Percentiles rank a stretch among this genome's conserved stretches.
phyloP scores from a whole-genome alignment of 345 rosid genomes.

The Eucalyptus decipiens region DNA sequence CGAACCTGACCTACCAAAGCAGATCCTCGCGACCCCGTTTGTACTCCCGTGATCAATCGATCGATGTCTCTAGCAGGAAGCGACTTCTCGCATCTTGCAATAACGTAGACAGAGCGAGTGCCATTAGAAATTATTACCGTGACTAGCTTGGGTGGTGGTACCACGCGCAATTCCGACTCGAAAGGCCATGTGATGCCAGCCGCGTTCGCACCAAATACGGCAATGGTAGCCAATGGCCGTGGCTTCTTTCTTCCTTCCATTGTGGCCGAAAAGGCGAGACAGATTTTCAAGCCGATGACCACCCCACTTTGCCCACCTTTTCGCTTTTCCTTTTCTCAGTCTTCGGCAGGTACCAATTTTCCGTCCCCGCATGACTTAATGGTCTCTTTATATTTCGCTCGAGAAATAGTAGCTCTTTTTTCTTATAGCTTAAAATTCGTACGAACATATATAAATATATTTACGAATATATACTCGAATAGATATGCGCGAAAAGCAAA shows the following conservation, averaged over 20 bases:
- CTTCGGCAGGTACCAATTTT: background rate
- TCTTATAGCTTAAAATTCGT: background rate
- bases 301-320: background rate
- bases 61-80: background rate
- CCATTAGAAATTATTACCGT: background rate
- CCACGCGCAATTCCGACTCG: background rate
- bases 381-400: background rate
- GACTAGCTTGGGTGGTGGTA: background rate
- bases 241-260: background rate
- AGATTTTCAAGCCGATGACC: background rate
- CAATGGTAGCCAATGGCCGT: background rate
- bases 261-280: background rate
- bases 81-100: background rate
- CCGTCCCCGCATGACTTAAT: background rate
- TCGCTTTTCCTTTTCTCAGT: background rate
- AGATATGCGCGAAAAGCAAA: background rate
- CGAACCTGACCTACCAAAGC: background rate
- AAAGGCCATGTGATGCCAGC: background rate
- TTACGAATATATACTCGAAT: background rate
- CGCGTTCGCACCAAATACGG: background rate
- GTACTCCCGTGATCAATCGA: background rate
- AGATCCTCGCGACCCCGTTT: background rate
- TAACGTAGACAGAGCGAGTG: background rate
- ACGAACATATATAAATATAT: background rate
- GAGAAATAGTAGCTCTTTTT: background rate